Percentiles rank a stretch among this genome's conserved stretches.
phyloP scores from a whole-genome alignment of 805 yeast species.

The Hanseniaspora mollemarum region DNA sequence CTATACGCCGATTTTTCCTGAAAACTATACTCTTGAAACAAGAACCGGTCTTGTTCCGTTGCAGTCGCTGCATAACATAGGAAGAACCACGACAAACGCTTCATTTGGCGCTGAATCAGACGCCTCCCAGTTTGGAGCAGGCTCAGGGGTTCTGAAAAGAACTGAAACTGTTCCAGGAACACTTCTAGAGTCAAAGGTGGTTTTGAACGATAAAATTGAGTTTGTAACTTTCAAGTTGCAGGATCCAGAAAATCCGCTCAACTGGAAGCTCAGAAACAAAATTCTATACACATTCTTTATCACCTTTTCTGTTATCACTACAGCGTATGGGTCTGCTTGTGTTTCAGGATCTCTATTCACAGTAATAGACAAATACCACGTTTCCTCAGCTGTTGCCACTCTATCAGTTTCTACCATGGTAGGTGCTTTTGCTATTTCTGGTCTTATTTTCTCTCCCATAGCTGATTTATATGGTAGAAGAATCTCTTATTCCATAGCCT shows the following conservation, averaged over 20 bases:
- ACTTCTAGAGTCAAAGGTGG: slow-evolving; percentile 1
- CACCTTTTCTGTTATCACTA: slow-evolving; percentile 67
- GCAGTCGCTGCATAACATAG: slow-evolving; percentile 53
- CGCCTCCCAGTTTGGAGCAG: neutral
- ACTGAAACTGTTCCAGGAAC: slow-evolving; percentile 34
- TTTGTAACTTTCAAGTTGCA: slow-evolving; percentile 69
- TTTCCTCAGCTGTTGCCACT: slow-evolving; percentile 66
- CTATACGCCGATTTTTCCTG: slow-evolving; percentile 57
- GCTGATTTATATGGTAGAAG: slow-evolving; percentile 78
- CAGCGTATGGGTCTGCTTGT: slow-evolving; percentile 88
- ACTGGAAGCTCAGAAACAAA: slow-evolving; percentile 51
- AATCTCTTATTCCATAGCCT: slow-evolving; percentile 68
- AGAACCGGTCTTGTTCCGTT: slow-evolving; percentile 80
- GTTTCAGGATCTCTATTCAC: slow-evolving; percentile 75
- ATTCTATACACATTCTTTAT: slow-evolving; percentile 60
- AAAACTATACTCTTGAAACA: slow-evolving; percentile 82
- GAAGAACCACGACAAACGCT: slow-evolving; percentile 33
- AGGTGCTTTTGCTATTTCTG: slow-evolving; percentile 77
- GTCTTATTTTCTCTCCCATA: slow-evolving; percentile 79
- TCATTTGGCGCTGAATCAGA: neutral
- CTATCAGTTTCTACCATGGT: slow-evolving; percentile 80
- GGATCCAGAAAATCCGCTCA: slow-evolving; percentile 85
- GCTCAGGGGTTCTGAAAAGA: slow-evolving; percentile 26
- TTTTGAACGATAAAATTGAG: slow-evolving; percentile 40
- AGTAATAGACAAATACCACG: slow-evolving; percentile 54